A percentile compares a stretch with the other conserved stretches of the same genome.
These are phyloP conservation scores for Apiospora aurea DNA, from an alignment of 2,329 filamentous ascomycete genomes.

Conservation along the genomic window DNA sequence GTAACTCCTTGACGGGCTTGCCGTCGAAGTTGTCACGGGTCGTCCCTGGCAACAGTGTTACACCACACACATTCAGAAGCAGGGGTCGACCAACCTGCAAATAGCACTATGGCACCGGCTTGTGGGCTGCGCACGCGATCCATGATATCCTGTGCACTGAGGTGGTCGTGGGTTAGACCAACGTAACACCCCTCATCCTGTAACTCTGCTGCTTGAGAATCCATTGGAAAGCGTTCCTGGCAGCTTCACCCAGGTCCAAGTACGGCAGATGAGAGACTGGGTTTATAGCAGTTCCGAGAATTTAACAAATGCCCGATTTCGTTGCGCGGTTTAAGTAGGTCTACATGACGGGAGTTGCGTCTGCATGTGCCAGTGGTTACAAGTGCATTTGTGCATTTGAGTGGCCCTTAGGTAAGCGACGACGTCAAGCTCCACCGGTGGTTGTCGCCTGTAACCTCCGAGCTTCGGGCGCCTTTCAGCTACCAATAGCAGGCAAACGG, in stretches of 20 bases:
- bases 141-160: constrained; percentile 66
- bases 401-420: constrained; percentile 7
- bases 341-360: constrained; percentile 27
- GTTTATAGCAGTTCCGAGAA: not conserved
- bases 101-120: constrained; percentile 79
- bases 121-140: constrained; percentile 73
- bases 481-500: not conserved
- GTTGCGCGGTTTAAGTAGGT: constrained; percentile 16
- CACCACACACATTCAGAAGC: not conserved
- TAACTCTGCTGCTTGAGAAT: constrained; percentile 47
- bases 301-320: not conserved
- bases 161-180: constrained; percentile 68
- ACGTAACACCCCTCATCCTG: constrained; percentile 65
- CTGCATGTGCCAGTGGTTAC: constrained; percentile 20
- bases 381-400: not conserved
- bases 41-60: constrained; percentile 60
- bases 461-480: constrained; percentile 7
- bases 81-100: constrained; percentile 63
- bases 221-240: constrained; percentile 30
- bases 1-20: constrained; percentile 75
- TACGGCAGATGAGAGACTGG: not conserved
- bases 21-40: constrained; percentile 78
- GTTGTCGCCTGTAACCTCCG: constrained; percentile 16
- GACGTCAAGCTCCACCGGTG: constrained; percentile 16
- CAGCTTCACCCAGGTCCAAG: not conserved